A percentile compares a stretch with the other conserved stretches of the same genome.
phyloP scores from a whole-genome alignment of 2,329 filamentous ascomycete genomes.

The Penicillium psychrosexuale region DNA sequence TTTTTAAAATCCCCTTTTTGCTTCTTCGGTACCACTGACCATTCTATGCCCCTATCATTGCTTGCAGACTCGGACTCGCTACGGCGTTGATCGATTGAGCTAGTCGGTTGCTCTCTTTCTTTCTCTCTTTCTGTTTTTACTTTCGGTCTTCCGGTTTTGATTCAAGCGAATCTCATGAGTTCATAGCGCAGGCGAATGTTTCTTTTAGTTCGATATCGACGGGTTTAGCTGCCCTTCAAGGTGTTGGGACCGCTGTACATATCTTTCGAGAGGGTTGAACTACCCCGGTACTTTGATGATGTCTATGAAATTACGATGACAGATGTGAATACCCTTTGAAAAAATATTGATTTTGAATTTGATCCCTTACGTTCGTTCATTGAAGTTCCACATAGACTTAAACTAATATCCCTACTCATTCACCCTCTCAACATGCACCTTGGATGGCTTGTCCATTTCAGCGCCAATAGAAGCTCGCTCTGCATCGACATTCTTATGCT shows the following conservation, averaged over 20 bases:
- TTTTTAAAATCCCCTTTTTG: not conserved
- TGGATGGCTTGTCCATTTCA: conserved; percentile 9
- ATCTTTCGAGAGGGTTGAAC: not conserved
- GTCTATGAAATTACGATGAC: conserved; percentile 11
- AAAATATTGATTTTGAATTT: not conserved
- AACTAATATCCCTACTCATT: not conserved
- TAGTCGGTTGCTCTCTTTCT: not conserved
- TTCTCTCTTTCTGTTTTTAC: not conserved
- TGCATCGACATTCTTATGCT: conserved; percentile 20
- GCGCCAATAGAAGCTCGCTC: conserved; percentile 13
- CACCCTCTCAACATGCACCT: conserved; percentile 15
- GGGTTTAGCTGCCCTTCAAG: not conserved
- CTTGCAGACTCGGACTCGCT: not conserved
- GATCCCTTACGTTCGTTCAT: not conserved
- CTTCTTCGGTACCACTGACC: not conserved
- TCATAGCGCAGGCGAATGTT: conserved; percentile 17
- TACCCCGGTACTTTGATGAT: conserved; percentile 6
- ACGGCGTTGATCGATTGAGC: not conserved
- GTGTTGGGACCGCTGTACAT: conserved; percentile 6
- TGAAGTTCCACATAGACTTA: not conserved
- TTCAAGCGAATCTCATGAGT: conserved; percentile 8
- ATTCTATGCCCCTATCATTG: not conserved
- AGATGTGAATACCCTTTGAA: conserved; percentile 8
- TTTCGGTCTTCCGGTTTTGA: not conserved
- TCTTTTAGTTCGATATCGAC: conserved; percentile 2